These are phyloP conservation scores for Penicillium sp. DNA, from an alignment of 2,329 filamentous ascomycete species.

Conservation along the genomic window DNA sequence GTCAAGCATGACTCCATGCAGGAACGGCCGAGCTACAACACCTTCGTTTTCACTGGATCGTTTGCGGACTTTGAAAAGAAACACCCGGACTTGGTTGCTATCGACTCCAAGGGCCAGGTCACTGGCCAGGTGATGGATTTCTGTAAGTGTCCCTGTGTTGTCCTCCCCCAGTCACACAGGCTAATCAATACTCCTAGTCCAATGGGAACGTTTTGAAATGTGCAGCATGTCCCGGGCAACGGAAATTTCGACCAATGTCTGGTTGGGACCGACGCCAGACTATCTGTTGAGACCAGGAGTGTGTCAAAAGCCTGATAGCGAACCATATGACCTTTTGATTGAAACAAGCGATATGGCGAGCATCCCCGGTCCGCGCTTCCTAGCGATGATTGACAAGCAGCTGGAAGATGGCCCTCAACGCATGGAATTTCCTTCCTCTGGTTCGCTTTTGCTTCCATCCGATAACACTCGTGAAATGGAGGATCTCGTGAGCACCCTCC, in stretches of 20 bases:
- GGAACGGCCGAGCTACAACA: slow-evolving; percentile 66
- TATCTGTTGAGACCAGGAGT: slow-evolving; percentile 45
- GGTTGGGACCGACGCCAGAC: slow-evolving; percentile 81
- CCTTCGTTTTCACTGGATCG: slow-evolving; percentile 65
- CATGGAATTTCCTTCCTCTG: slow-evolving; percentile 86
- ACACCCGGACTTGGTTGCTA: slow-evolving; percentile 64
- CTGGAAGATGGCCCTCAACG: slow-evolving; percentile 49
- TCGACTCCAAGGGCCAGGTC: slow-evolving; percentile 63
- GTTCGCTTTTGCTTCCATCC: slow-evolving; percentile 79
- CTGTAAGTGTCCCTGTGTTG: slow-evolving; percentile 44
- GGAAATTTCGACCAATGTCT: slow-evolving; percentile 84
- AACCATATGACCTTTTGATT: slow-evolving; percentile 71
- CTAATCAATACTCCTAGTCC: slow-evolving; percentile 43
- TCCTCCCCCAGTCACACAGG: background rate
- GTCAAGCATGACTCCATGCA: slow-evolving; percentile 56
- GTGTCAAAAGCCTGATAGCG: slow-evolving; percentile 46
- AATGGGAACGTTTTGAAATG: slow-evolving; percentile 88
- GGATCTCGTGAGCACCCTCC: slow-evolving; percentile 76
- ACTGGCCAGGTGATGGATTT: slow-evolving; percentile 83
- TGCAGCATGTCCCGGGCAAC: slow-evolving; percentile 84
- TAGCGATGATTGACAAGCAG: slow-evolving; percentile 59
- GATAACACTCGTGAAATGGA: slow-evolving; percentile 80
- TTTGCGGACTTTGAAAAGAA: slow-evolving; percentile 67
- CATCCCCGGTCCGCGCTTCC: slow-evolving; percentile 61
- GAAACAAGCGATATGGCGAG: slow-evolving; percentile 82